Evolutionary conservation across 2,329 filamentous ascomycete genomes (phyloP).

Genomic region (Calonectria henricotiae): DNA sequence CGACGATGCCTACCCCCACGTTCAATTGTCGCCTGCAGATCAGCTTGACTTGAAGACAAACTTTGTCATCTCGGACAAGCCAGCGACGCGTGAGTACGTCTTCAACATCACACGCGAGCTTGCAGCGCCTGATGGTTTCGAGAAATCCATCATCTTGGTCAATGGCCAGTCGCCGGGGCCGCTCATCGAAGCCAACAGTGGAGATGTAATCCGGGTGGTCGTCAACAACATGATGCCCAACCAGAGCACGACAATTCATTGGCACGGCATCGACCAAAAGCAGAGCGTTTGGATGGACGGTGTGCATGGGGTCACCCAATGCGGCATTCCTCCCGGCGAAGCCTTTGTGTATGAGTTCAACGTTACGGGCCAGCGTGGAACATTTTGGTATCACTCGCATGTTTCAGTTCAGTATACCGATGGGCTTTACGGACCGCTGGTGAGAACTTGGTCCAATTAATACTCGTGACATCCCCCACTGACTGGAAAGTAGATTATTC

Average conservation of each 20-base stretch:
- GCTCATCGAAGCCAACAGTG: constrained; percentile 72
- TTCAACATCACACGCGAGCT: constrained; percentile 35
- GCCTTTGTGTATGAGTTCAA: constrained; percentile 64
- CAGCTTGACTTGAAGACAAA: constrained; percentile 34
- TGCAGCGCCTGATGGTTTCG: constrained; percentile 34
- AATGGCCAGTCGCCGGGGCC: constrained; percentile 77
- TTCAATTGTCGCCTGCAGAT: constrained; percentile 29
- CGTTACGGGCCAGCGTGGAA: constrained; percentile 32
- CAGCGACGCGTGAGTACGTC: constrained; percentile 27
- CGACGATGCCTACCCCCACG: neutral
- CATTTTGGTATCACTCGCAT: constrained; percentile 38
- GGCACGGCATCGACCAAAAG: constrained; percentile 64
- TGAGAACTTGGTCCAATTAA: constrained; percentile 54
- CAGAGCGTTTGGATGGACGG: constrained; percentile 65
- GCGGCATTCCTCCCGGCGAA: constrained; percentile 73
- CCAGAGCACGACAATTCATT: constrained; percentile 62
- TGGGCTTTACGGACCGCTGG: constrained; percentile 60
- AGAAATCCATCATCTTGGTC: constrained; percentile 70
- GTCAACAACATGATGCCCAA: constrained; percentile 76
- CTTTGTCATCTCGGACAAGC: constrained; percentile 32
- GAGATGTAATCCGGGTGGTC: constrained; percentile 72
- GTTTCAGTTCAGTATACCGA: constrained; percentile 68
- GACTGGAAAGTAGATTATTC: constrained; percentile 53
- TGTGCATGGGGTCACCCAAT: constrained; percentile 67
- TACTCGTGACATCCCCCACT: constrained; percentile 43